Conservation (phyloP, 352 stramenopile species). For the Pythium biforme region DNA sequence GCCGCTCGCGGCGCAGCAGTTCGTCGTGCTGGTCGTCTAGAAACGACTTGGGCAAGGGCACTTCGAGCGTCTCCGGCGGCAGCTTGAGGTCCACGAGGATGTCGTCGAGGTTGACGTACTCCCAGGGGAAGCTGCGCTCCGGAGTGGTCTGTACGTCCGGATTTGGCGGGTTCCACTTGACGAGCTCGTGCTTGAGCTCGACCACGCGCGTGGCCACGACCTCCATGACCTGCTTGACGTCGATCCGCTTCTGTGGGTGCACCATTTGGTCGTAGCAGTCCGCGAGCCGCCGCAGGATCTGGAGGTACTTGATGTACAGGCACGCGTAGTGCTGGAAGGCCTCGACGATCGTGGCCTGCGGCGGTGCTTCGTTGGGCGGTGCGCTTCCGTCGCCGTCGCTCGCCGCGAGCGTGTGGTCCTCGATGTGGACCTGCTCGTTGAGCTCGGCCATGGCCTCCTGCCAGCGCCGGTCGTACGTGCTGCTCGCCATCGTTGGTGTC, state of each 20-base stretch:
- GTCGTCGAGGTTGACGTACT: conserved; percentile 93
- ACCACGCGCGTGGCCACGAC: conserved; percentile 88
- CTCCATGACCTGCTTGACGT: conserved; percentile 92
- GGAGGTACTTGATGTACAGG: conserved; percentile 94
- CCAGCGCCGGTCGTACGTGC: conserved; percentile 89
- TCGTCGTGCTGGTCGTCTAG: conserved; percentile 77
- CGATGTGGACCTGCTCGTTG: conserved; percentile 91
- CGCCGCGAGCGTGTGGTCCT: conserved; percentile 69
- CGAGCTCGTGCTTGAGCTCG: conserved; percentile 89
- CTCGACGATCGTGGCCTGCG: conserved; percentile 81
- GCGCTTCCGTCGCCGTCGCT: conserved; percentile 32
- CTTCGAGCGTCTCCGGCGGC: conserved; percentile 88
- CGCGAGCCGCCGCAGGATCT: conserved; percentile 90
- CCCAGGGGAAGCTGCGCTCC: conserved; percentile 91
- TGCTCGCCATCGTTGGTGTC: conserved; percentile 26
- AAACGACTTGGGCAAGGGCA: conserved; percentile 89
- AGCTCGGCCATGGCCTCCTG: conserved; percentile 92
- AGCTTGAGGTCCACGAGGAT: conserved; percentile 93
- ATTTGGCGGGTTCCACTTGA: conserved; percentile 95
- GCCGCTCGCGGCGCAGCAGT: conserved; percentile 65
- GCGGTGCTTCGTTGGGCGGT: conserved; percentile 39
- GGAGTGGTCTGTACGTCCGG: conserved; percentile 73
- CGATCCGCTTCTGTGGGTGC: conserved; percentile 93
- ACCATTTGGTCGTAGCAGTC: conserved; percentile 94
- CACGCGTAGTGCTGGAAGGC: conserved; percentile 94